Evolutionary conservation across 257 asterid species (phyloP).

Genomic region (Ehretia macrophylla): DNA sequence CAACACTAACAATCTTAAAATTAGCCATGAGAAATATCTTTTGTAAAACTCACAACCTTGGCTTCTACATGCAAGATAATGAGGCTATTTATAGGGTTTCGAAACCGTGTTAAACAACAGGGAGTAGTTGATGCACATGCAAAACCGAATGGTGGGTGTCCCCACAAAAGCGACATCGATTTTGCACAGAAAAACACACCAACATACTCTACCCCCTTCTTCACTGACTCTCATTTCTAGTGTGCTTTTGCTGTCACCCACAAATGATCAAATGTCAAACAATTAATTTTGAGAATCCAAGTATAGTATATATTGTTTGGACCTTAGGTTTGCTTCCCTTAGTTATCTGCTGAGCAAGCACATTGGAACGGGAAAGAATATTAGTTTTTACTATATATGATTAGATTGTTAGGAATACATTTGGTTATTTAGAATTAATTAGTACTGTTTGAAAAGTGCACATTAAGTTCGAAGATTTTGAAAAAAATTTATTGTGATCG

Average conservation of each 20-base stretch:
- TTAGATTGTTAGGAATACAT: too few species aligned
- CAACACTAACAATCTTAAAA: not conserved
- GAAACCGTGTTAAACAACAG: conserved; percentile 6
- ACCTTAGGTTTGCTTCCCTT: too few species aligned
- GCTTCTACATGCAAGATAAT: not conserved
- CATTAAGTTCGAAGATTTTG: too few species aligned
- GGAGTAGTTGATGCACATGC: conserved; percentile 8
- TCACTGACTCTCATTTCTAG: not conserved
- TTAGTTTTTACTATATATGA: too few species aligned
- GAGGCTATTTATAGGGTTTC: conserved; percentile 2
- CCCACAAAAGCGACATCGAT: not conserved
- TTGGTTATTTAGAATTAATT: too few species aligned
- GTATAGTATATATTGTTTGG: too few species aligned
- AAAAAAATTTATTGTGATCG: too few species aligned
- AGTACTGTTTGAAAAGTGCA: too few species aligned
- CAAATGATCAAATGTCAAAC: not conserved
- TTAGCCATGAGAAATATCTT: conserved; percentile 1
- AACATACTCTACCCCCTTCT: not conserved
- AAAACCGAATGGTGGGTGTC: not conserved
- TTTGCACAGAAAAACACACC: not conserved
- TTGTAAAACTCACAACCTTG: not conserved
- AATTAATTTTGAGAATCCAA: too few species aligned
- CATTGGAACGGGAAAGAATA: too few species aligned
- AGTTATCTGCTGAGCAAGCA: too few species aligned
- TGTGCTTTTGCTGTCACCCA: conserved; percentile 11